These are phyloP conservation scores for Fomitopsis pulvina DNA, from an alignment of 768 basidiomycete species.

Conservation along the genomic window DNA sequence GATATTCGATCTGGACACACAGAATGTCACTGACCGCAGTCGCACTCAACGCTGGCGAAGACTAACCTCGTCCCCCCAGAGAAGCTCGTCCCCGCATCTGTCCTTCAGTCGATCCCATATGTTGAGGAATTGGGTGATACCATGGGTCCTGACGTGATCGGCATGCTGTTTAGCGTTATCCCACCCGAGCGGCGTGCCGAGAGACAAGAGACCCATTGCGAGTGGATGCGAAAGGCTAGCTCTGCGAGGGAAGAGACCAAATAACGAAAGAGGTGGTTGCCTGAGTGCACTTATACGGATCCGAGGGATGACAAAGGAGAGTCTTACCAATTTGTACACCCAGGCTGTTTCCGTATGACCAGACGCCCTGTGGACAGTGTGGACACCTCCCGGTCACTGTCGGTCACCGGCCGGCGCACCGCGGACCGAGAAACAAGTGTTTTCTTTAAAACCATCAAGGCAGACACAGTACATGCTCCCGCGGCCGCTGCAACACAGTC, in stretches of 20 bases:
- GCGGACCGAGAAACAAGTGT: no score
- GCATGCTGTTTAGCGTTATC: constrained; percentile 81
- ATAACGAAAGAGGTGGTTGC: not conserved
- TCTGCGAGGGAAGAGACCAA: not conserved
- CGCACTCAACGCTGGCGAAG: constrained; percentile 1
- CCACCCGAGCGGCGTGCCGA: constrained; percentile 93
- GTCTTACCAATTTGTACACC: not conserved
- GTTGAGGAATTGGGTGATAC: constrained; percentile 91
- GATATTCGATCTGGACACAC: constrained; percentile 78
- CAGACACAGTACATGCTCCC: no score
- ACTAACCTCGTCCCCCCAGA: constrained; percentile 97
- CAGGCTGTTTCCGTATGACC: not conserved
- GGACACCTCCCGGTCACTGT: no score
- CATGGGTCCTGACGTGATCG: constrained; percentile 86
- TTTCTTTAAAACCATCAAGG: no score
- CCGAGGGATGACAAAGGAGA: not conserved
- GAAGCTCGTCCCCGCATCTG: constrained; percentile 80
- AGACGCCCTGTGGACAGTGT: no score
- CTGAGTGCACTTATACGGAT: not conserved
- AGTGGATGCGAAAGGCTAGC: constrained; percentile 9
- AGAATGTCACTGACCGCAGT: constrained; percentile 1
- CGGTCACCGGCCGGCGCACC: no score
- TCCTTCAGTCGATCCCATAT: constrained; percentile 93
- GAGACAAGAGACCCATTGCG: constrained; percentile 84
- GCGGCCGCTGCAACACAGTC: not conserved